Evolutionary conservation across 2,329 filamentous ascomycete genomes (phyloP), one percentile per base, ranked within the genome.

Genomic region (Ambrosiella cleistominuta): DNA sequence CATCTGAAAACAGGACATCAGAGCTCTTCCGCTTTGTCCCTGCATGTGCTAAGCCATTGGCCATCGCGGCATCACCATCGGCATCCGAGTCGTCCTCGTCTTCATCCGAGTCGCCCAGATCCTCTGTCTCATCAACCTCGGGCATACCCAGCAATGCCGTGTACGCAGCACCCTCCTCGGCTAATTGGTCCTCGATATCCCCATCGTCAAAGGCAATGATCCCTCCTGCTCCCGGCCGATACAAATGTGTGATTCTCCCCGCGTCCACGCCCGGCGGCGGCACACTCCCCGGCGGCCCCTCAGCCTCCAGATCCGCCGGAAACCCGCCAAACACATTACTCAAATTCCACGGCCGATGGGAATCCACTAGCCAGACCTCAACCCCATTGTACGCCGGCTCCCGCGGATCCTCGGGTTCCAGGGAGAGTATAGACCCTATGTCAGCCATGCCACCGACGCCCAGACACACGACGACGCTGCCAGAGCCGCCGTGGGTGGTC

Each of bases 181-280:
- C 70, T 39, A 98, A 72, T 39, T 90, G 86, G 63, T 91, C 86
- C 63, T 91, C 86, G 55, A 98, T 90, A 68, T 98, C 93, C 1
- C 91, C 93, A 66, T 97, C 93, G 66, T 97, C 93, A 68, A 93
- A 95, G 1, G 96, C 89, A 61, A 98, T 80, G 47, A 98, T 86
- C 0, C 93, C 93, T 15, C 91, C 91, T 66, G 79, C 85, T 37
- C 88, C 86, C 4, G 86, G 81, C 62, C 80, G 83, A 67, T 94
- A 96, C 0, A 76, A 72, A 12, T 80, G 78, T 35, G 79, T 76
- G 55, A 97, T 79, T 59, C 81, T 81, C 1, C 90, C 91, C 50
- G 81, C 81, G 17, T 80, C 77, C 2, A 95, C 81, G 7, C 90
- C 89, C n/a, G 39, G 45, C 40, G 50, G 39, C 17, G 51, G 51